Evolutionary conservation across 2,329 filamentous ascomycete species (phyloP).

Genomic region (Aureobasidium zeae): DNA sequence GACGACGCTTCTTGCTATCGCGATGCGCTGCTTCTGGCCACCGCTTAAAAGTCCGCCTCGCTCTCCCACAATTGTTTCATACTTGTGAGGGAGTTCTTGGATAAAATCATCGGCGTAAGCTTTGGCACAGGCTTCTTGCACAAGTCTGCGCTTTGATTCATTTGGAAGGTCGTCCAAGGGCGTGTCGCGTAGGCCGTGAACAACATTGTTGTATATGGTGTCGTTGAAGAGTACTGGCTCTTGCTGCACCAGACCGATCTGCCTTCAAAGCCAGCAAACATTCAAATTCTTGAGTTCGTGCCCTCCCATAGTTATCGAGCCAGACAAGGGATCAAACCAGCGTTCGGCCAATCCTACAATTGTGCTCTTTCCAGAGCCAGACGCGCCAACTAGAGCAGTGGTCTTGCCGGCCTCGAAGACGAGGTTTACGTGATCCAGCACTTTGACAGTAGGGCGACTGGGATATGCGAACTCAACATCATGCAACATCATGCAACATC

Average conservation of each 20-base stretch:
- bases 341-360: conserved; percentile 80
- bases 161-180: conserved; percentile 74
- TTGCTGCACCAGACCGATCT: conserved; percentile 90
- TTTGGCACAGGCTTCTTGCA: conserved; percentile 74
- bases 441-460: conserved; percentile 79
- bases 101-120: conserved; percentile 92
- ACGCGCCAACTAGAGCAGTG: conserved; percentile 96
- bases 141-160: conserved; percentile 70
- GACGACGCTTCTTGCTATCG: conserved; percentile 86
- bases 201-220: conserved; percentile 76
- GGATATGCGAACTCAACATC: conserved; percentile 86
- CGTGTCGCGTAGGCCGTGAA: conserved; percentile 33
- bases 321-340: conserved; percentile 76
- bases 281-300: conserved; percentile 79
- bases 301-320: conserved; percentile 73
- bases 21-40: conserved; percentile 95
- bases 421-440: conserved; percentile 71
- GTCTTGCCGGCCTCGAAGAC: conserved; percentile 85
- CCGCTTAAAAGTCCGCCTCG: conserved; percentile 89
- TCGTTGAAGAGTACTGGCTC: conserved; percentile 89
- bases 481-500: conserved; percentile 84
- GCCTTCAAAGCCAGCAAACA: conserved; percentile 79
- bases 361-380: conserved; percentile 91
- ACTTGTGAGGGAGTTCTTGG: conserved; percentile 61
- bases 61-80: conserved; percentile 89